These are phyloP conservation scores for Apiotrichum porosum DNA, from an alignment of 1,284 basidiomycete genomes.

Conservation along the genomic window DNA sequence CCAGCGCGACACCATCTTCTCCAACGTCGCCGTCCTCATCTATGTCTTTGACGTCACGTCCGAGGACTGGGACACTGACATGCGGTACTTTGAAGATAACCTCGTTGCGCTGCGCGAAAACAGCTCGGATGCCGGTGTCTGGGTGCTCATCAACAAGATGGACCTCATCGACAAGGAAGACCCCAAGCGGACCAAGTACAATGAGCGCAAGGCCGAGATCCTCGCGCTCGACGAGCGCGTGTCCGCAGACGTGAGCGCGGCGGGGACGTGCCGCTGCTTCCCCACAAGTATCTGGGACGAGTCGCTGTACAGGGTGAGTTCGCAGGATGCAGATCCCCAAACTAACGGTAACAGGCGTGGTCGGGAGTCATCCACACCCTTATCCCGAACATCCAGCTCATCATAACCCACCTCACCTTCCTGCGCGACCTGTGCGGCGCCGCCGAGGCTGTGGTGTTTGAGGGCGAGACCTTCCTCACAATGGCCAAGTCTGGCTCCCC, in stretches of 20 bases:
- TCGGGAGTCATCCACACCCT: conserved; percentile 94
- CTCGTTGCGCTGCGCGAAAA: conserved; percentile 66
- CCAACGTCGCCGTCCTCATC: conserved; percentile 91
- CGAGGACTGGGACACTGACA: conserved; percentile 61
- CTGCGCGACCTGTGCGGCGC: conserved; percentile 82
- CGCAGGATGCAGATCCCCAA: no score
- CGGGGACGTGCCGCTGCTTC: conserved; percentile 52
- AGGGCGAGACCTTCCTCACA: conserved; percentile 94
- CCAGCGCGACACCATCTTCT: conserved; percentile 87
- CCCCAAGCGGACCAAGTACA: conserved; percentile 57
- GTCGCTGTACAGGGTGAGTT: conserved; percentile 81
- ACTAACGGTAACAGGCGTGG: no score
- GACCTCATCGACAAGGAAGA: conserved; percentile 59
- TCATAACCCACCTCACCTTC: conserved; percentile 77
- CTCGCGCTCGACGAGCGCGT: conserved; percentile 58
- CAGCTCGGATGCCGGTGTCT: conserved; percentile 68
- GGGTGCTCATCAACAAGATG: conserved; percentile 97
- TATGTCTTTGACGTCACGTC: conserved; percentile 93
- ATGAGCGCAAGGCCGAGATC: conserved; percentile 65
- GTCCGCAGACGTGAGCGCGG: conserved; percentile 26
- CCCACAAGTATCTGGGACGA: conserved; percentile 99
- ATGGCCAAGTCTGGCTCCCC: conserved; percentile 60
- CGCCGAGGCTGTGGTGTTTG: conserved; percentile 91
- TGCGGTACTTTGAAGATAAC: conserved; percentile 82
- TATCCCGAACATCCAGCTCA: conserved; percentile 86